A percentile compares a stretch with the other conserved stretches of the same genome.
Evolutionary conservation across 202 grass and related monocot species (phyloP).

Genomic region (Zizania palustris): DNA sequence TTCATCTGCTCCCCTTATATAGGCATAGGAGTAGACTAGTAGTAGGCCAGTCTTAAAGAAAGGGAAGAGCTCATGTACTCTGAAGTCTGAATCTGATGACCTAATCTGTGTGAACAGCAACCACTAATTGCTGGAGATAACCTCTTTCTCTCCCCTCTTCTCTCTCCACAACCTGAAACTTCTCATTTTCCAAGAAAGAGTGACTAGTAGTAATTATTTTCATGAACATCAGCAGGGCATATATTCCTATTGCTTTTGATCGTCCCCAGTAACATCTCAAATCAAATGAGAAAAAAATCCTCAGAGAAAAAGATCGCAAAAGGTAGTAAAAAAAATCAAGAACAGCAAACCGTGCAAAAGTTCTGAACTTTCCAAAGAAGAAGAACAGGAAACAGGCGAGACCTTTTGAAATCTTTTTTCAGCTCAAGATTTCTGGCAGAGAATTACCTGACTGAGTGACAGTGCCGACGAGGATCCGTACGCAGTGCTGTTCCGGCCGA

Average conservation of each 20-base stretch:
- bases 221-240: slow-evolving; percentile 21
- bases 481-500: slow-evolving; percentile 58
- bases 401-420: background rate
- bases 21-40: background rate
- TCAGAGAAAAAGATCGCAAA: background rate
- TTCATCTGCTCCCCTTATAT: slow-evolving; percentile 39
- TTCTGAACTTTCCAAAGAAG: slow-evolving; percentile 13
- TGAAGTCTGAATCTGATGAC: slow-evolving; percentile 35
- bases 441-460: slow-evolving; percentile 82
- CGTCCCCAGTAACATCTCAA: slow-evolving; percentile 7
- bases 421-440: background rate
- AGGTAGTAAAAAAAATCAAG: background rate
- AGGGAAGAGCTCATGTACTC: slow-evolving; percentile 18
- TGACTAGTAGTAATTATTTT: slow-evolving; percentile 28
- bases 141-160: background rate
- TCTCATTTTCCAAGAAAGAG: slow-evolving; percentile 40
- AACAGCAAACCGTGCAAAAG: slow-evolving; percentile 9
- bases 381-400: background rate
- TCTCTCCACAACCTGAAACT: background rate
- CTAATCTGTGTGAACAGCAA: slow-evolving; percentile 61
- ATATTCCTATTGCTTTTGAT: background rate
- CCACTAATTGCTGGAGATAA: background rate
- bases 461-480: slow-evolving; percentile 87
- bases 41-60: slow-evolving; percentile 37
- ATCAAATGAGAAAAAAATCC: slow-evolving; percentile 18